A percentile compares a stretch with the other conserved stretches of the same genome.
These are phyloP conservation scores for Trichoderma atroviride DNA, from an alignment of 2,329 filamentous ascomycete species.

Conservation along the genomic window DNA sequence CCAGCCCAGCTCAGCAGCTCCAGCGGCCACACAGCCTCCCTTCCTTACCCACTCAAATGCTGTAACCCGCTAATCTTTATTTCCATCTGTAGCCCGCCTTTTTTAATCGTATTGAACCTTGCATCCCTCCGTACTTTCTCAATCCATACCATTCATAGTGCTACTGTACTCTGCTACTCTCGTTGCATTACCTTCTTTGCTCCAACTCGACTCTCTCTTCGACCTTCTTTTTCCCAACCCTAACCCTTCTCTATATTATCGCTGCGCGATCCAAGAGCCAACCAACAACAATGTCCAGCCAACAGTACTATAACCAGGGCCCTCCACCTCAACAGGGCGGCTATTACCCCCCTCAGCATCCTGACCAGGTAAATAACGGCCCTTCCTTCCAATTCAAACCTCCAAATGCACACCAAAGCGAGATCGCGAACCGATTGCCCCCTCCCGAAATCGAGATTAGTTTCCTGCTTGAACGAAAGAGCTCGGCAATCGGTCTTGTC, in stretches of 20 bases:
- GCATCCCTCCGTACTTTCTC: not conserved
- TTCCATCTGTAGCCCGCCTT: constrained; percentile 3
- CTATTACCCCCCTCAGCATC: constrained; percentile 41
- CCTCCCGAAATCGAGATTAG: too few relatives aligned
- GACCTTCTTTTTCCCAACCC: not conserved
- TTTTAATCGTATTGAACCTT: not conserved
- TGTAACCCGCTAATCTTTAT: constrained; percentile 21
- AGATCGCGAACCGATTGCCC: not conserved
- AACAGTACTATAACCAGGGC: constrained; percentile 43
- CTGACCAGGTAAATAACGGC: constrained; percentile 43
- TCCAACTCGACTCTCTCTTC: not conserved
- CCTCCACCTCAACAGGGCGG: constrained; percentile 33
- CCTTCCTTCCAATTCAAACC: not conserved
- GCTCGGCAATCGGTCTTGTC: constrained; percentile 9
- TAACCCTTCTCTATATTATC: not conserved
- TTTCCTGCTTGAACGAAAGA: not conserved
- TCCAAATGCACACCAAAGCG: not conserved
- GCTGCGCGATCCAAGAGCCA: constrained; percentile 6
- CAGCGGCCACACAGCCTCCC: not conserved
- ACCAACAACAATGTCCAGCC: constrained; percentile 41
- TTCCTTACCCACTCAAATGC: constrained; percentile 13
- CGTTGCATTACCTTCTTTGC: not conserved
- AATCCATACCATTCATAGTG: not conserved
- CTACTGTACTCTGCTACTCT: not conserved
- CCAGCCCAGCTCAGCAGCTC: not conserved